A percentile compares a stretch with the other conserved stretches of the same genome.
These are phyloP conservation scores for Arthrobotrys pseudoclavata DNA, from an alignment of 2,329 filamentous ascomycete genomes.

Conservation along the genomic window DNA sequence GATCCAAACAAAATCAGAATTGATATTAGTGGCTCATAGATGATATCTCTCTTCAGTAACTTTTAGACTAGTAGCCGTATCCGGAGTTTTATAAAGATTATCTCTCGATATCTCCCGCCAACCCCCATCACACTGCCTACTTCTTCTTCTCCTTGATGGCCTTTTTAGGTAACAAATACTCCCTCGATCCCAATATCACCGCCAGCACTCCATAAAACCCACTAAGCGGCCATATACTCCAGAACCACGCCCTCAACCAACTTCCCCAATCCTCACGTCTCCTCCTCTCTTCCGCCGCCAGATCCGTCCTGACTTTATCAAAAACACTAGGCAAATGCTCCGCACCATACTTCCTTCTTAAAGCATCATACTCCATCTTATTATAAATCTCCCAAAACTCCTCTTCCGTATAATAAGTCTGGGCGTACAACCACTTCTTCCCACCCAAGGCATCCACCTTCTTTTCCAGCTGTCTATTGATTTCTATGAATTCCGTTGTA, in stretches of 20 bases:
- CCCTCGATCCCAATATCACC: slow-evolving; percentile 70
- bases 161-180: slow-evolving; percentile 63
- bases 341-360: slow-evolving; percentile 74
- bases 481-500: slow-evolving; percentile 69
- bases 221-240: slow-evolving; percentile 71
- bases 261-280: slow-evolving; percentile 65
- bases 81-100: background rate
- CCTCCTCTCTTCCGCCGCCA: slow-evolving; percentile 66
- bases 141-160: slow-evolving; percentile 32
- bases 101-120: background rate
- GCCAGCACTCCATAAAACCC: slow-evolving; percentile 74
- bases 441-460: slow-evolving; percentile 74
- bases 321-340: slow-evolving; percentile 75
- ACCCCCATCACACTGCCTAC: background rate
- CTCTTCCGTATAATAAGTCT: slow-evolving; percentile 76
- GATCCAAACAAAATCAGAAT: slow-evolving; percentile 51
- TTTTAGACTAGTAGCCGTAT: background rate
- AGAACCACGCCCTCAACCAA: slow-evolving; percentile 63
- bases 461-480: slow-evolving; percentile 74
- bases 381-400: slow-evolving; percentile 79
- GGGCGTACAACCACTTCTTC: slow-evolving; percentile 79
- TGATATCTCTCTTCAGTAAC: background rate
- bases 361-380: slow-evolving; percentile 72
- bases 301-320: slow-evolving; percentile 74
- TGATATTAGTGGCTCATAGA: slow-evolving; percentile 33